Evolutionary conservation across 2,329 filamentous ascomycete species (phyloP).

Genomic region (Cladophialophora psammophila): DNA sequence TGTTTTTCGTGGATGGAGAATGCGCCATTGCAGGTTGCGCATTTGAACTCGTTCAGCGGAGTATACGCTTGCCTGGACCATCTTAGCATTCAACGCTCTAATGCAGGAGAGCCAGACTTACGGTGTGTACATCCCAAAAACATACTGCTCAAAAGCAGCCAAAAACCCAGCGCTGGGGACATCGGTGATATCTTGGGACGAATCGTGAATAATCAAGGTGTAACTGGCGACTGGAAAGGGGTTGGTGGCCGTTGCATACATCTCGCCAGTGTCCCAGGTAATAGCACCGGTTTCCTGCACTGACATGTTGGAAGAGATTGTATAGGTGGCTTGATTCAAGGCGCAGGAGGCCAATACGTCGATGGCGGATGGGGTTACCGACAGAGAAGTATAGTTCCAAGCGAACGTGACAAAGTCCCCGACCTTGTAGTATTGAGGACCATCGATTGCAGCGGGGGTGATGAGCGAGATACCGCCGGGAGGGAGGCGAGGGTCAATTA

Average conservation of each 20-base stretch:
- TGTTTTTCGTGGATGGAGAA: slow-evolving; percentile 62
- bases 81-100: slow-evolving; percentile 39
- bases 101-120: slow-evolving; percentile 46
- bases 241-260: slow-evolving; percentile 57
- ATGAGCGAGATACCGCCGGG: slow-evolving; percentile 69
- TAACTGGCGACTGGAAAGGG: slow-evolving; percentile 67
- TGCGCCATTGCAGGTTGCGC: slow-evolving; percentile 63
- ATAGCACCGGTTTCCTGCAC: slow-evolving; percentile 60
- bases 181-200: slow-evolving; percentile 60
- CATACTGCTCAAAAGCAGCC: slow-evolving; percentile 58
- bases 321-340: slow-evolving; percentile 66
- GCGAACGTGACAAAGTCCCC: slow-evolving; percentile 68
- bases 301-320: slow-evolving; percentile 66
- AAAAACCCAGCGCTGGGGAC: slow-evolving; percentile 64
- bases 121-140: slow-evolving; percentile 70
- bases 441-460: slow-evolving; percentile 60
- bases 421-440: slow-evolving; percentile 69
- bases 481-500: slow-evolving; percentile 61
- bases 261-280: slow-evolving; percentile 67
- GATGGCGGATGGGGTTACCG: slow-evolving; percentile 64
- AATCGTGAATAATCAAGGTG: slow-evolving; percentile 68
- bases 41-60: slow-evolving; percentile 56
- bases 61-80: slow-evolving; percentile 40
- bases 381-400: slow-evolving; percentile 71
- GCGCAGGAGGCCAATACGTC: slow-evolving; percentile 69